Conservation (phyloP, 208 protist species). For the Giardia duodenalis region DNA sequence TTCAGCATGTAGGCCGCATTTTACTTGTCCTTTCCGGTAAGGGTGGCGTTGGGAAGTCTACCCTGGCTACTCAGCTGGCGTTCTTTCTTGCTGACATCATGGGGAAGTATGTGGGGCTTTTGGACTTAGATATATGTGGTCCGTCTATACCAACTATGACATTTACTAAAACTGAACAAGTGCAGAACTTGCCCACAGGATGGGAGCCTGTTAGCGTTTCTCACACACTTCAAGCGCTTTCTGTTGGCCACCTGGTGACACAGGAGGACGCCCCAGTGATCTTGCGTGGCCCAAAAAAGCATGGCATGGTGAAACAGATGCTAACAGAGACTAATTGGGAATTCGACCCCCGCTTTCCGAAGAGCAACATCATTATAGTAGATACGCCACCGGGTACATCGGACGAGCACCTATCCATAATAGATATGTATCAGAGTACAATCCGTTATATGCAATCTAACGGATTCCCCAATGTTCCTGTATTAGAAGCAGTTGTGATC, state of each 20-base stretch:
- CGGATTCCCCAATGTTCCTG: neutral
- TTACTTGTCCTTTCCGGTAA: conserved; percentile 96
- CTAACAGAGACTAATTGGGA: neutral
- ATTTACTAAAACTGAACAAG: conserved; percentile 58
- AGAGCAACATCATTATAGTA: conserved; percentile 89
- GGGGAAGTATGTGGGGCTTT: conserved; percentile 67
- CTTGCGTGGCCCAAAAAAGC: conserved; percentile 43
- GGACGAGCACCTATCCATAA: conserved; percentile 57
- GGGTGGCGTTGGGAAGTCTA: conserved; percentile 90
- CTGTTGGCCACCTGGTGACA: conserved; percentile 40
- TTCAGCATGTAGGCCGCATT: conserved; percentile 72
- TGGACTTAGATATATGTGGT: conserved; percentile 99
- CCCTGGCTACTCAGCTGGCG: conserved; percentile 83
- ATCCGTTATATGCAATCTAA: neutral
- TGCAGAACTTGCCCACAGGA: neutral
- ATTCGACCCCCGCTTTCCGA: conserved; percentile 15
- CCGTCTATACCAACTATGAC: conserved; percentile 82
- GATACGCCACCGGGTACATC: conserved; percentile 98
- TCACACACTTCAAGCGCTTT: conserved; percentile 33
- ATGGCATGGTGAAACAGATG: conserved; percentile 33
- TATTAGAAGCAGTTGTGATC: conserved; percentile 33
- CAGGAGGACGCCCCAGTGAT: conserved; percentile 37
- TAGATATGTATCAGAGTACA: neutral
- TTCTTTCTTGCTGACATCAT: conserved; percentile 55
- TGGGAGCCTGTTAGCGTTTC: conserved; percentile 16